Base-by-base conservation (phyloP, 192 early-diverging fungal species). In the Coemansia sp. region DNA sequence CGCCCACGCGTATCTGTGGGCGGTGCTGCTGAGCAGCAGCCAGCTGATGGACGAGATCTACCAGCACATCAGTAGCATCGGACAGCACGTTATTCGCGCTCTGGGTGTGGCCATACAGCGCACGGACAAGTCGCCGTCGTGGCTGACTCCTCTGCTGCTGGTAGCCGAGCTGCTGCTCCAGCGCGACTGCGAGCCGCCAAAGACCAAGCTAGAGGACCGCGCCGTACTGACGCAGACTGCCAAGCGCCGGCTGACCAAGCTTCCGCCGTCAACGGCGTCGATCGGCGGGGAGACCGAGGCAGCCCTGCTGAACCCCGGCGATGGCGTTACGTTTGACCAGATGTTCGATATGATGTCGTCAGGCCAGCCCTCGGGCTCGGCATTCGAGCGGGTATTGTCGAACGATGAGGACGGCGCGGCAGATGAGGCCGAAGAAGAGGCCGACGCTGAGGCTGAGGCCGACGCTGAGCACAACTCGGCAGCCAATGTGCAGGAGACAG, bases 1-100 rank as follows among this genome's bases (percentile, higher is more conserved):
- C 19, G 76, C 76, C 1, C 76, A 79, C 30, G 66, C 70, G 18
- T 54, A 79, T 27, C 44, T 79, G 45, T 79, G 76, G 76, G 76
- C 76, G 1, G 65, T 79, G 25, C 50, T 79, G 33, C 60, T 79
- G 23, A 69, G 76, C 67, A 69, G 33, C 31, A 30, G 51, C 16
- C 31, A 31, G 40, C 52, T 69, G 51, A 56, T 72, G 45, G 66
- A 69, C 21, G 66, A 73, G 45, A 79, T 79, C 24, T 69, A 69
- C 38, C 63, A 62, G n/a, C 52, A 69, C 11, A 51, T 44, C 21
- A 27, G 56, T 8, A 27, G 54, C 2, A 28, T 79, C 25, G 40
- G 51, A 0, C 19, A 56, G 40, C 70, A 69, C 30, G 24, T 73
- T 9, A 28, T 79, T 14, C 38, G 62, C 11, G 76, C 76, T 2